Evolutionary conservation across 2,329 filamentous ascomycete genomes (phyloP).

Genomic region (Scedosporium boydii): DNA sequence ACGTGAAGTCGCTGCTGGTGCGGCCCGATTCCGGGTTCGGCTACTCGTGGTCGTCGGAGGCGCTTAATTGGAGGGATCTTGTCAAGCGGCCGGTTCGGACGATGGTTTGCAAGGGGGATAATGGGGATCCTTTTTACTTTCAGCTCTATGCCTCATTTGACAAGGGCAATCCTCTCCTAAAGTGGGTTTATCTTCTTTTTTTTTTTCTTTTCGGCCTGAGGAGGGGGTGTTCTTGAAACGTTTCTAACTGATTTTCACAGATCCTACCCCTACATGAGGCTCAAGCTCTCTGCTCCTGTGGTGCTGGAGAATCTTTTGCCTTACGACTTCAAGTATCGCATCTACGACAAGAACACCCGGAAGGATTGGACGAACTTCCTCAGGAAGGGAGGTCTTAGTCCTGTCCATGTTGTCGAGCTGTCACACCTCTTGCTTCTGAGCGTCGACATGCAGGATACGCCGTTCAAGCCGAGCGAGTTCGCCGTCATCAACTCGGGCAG

Average conservation of each 20-base stretch:
- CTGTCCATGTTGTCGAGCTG: slow-evolving; percentile 92
- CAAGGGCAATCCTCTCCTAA: slow-evolving; percentile 70
- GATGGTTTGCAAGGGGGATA: slow-evolving; percentile 79
- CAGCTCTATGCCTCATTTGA: slow-evolving; percentile 85
- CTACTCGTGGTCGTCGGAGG: slow-evolving; percentile 87
- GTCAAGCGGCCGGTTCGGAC: slow-evolving; percentile 77
- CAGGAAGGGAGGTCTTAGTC: slow-evolving; percentile 90
- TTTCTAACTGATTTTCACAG: too few relatives aligned
- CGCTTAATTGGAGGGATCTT: slow-evolving; percentile 86
- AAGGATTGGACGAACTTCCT: slow-evolving; percentile 99
- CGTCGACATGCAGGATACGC: slow-evolving; percentile 92
- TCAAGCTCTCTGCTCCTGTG: slow-evolving; percentile 84
- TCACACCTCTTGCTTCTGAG: slow-evolving; percentile 89
- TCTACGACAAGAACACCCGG: slow-evolving; percentile 97
- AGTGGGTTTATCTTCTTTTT: too few relatives aligned
- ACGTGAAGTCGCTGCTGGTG: slow-evolving; percentile 77
- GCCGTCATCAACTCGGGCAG: slow-evolving; percentile 89
- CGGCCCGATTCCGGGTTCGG: slow-evolving; percentile 94
- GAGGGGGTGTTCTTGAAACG: too few relatives aligned
- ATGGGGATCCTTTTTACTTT: slow-evolving; percentile 89
- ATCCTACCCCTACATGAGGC: slow-evolving; percentile 87
- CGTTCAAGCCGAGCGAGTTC: slow-evolving; percentile 92
- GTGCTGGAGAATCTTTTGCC: slow-evolving; percentile 91
- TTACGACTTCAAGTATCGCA: slow-evolving; percentile 98
- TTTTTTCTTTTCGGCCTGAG: too few relatives aligned